Base-by-base conservation (phyloP, 2,329 filamentous ascomycete genomes). In the Simplicillium aogashimaense region DNA sequence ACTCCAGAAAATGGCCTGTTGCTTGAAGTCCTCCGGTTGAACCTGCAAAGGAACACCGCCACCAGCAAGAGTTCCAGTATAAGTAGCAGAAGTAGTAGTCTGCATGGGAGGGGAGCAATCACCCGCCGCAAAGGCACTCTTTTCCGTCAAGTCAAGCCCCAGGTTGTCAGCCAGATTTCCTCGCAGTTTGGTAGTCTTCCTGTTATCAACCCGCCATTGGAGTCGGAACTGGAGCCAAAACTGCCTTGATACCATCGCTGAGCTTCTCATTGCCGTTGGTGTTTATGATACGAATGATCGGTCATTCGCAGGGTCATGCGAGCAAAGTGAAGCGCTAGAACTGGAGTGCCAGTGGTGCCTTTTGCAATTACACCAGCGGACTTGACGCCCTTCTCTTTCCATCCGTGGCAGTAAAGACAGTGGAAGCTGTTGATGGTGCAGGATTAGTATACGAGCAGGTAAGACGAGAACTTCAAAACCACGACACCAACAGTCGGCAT, bases 341-440 rank as follows among this genome's bases (percentile, higher is more conserved):
- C 40, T 1, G 53, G 17, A 15, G 47, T 50, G 3, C 53, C 51
- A 10, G 58, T 40, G 32, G 50, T 41, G 2, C 55, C 59, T 9
- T 57, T 52, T 1, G 60, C 65, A 3, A 74, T 55, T 3, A 73
- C 45, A 0, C n/a, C n/a, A n/a, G 60, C 60, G 1, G 63, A 64
- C 1, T 49, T 43, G 2, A 48, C 45, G 1, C 65, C 67, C 5
- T 64, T 57, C 34, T 74, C 66, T 48, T 77, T 72, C 50, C 62
- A 76, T 7, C 72, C 72, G 43, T 74, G 62, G 52, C 70, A 76
- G 46, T 66, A 72, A 2, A 76, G 60, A 49, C 71, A 76, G 46
- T 75, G 70, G 47, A 68, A 75, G 32, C 61, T 66, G 20, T 3
- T 29, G 28, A 17, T 17, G 17, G 17, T 20, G 25, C 13, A 36